Conservation (phyloP, 2,329 filamentous ascomycete genomes). For the Microascus cirrosus region DNA sequence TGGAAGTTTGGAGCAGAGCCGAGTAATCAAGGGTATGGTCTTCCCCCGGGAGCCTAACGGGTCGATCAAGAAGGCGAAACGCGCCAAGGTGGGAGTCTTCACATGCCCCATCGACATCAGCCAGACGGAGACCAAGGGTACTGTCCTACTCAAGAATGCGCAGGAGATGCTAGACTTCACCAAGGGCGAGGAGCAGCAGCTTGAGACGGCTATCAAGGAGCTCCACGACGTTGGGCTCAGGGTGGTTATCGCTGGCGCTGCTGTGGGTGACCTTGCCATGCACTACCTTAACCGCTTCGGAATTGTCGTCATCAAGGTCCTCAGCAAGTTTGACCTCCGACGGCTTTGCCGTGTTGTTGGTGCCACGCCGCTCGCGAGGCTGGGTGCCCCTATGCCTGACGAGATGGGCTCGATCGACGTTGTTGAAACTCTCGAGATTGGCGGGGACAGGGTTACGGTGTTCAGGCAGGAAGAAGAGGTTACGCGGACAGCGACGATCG, state of each 20-base stretch:
- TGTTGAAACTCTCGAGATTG: conserved; percentile 95
- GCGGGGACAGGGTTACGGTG: conserved; percentile 93
- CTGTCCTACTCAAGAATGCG: conserved; percentile 89
- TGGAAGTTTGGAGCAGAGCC: conserved; percentile 85
- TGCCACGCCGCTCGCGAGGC: conserved; percentile 86
- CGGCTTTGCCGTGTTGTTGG: conserved; percentile 92
- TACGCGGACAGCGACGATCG: conserved; percentile 86
- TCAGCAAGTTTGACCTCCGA: conserved; percentile 96
- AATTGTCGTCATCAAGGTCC: conserved; percentile 90
- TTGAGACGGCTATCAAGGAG: conserved; percentile 88
- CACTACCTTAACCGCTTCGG: conserved; percentile 98
- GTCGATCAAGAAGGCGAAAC: conserved; percentile 76
- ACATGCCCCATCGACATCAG: conserved; percentile 91
- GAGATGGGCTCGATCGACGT: conserved; percentile 95
- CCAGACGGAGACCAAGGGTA: conserved; percentile 98
- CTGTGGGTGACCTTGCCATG: conserved; percentile 89
- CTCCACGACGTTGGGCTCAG: conserved; percentile 87
- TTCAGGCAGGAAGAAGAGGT: conserved; percentile 93
- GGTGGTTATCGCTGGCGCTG: conserved; percentile 83
- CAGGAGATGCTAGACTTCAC: conserved; percentile 99
- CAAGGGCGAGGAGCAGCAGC: conserved; percentile 87
- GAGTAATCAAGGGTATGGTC: conserved; percentile 95
- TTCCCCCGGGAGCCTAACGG: conserved; percentile 94
- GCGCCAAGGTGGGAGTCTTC: conserved; percentile 94
- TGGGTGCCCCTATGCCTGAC: conserved; percentile 98